Base-by-base conservation (phyloP, 768 basidiomycete genomes). In the Pleurotus djamor region DNA sequence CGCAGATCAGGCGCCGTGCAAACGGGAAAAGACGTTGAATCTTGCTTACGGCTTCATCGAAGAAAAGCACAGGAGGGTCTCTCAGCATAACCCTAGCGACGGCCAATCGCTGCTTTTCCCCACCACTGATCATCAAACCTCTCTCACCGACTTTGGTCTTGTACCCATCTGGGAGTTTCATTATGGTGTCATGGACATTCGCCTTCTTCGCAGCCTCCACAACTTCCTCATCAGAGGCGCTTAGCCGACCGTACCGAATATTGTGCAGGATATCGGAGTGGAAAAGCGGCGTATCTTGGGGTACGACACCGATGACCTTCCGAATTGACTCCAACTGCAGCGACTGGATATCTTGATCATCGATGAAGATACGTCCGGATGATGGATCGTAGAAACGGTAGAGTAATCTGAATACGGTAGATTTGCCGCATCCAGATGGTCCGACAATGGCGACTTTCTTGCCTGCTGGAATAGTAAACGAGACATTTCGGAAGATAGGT, bases 401-500 rank as follows among this genome's bases (percentile, higher is more conserved):
- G 12, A 97, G 76, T 0, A 99, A 86, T 7, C 96, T 86, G 77
- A 98, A 91, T 54, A 99, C 86, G 4, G 97, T 99, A 13, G 94
- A 96, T 75, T 99, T 99, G 4, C 97, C 97, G 67, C 94, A 97
- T 9, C 97, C 97, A 0, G 92, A 95, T 0, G 97, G 95, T 0
- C 97, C 97, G 44, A 99, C 97, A 55, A 99, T 91, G 16, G 96
- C 97, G 1, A 96, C 89, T 67, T 98, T 98, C 76, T 95, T 94
- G 4, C 97, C 97, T 0, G 94, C 95, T 0, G 97, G 97, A 41
- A 98, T 87, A 4, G 87, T 87, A 76, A 99, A 97, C 12, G 87
- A 89, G 6, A 98, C 77, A 66, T 92, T 74, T 37, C 82, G 83
- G 80, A 99, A 98, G 68, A 99, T 98, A 3, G 89, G 92, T 0